Base-by-base conservation (phyloP, 1,139 yeast species). In the Scheffersomyces parashehatae region DNA sequence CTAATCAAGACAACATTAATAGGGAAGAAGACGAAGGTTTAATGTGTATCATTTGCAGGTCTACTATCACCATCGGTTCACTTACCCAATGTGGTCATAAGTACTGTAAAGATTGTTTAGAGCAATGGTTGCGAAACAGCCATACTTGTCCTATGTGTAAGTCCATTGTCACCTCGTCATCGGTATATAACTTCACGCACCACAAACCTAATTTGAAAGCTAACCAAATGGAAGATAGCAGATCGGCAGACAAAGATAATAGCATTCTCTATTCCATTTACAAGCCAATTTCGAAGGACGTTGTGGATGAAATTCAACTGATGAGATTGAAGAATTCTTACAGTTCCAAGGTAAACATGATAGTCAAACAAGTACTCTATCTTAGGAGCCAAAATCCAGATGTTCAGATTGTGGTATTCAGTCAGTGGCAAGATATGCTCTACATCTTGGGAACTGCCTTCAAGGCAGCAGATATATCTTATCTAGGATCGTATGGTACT, bases 51-150 rank as follows among this genome's bases (percentile, higher is more conserved):
- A 90, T 93, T 51, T 93, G 99, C 60, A 79, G 85, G 20, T 74
- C 81, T 3, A 61, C 77, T 2, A 88, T 90, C 37, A 73, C 81
- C 3, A 72, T 82, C 38, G 98, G 98, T 0, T 77, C 93, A 0
- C 70, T 91, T 47, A 85, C 96, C 0, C 82, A 81, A 14, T 91
- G 98, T 73, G 97, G 97, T 0, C 98, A 91, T 63, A 84, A 83
- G 54, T 91, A 85, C 59, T 91, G 97, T 59, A 78, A 80, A 46
- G 85, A 79, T 2, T 91, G 98, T 61, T 69, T 90, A 32, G 73
- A 67, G 12, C 82, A 77, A 45, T 93, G 99, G 98, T 60, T 85
- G 44, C 58, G 56, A 43, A 68, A 65, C 11, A 70, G 70, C 15
- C 75, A 75, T 34, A 60, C 62, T 6, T 91, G 98, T 62, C 98